These are phyloP conservation scores for Magnusiomyces sp. DNA, from an alignment of 1,139 yeast species.

Conservation along the genomic window DNA sequence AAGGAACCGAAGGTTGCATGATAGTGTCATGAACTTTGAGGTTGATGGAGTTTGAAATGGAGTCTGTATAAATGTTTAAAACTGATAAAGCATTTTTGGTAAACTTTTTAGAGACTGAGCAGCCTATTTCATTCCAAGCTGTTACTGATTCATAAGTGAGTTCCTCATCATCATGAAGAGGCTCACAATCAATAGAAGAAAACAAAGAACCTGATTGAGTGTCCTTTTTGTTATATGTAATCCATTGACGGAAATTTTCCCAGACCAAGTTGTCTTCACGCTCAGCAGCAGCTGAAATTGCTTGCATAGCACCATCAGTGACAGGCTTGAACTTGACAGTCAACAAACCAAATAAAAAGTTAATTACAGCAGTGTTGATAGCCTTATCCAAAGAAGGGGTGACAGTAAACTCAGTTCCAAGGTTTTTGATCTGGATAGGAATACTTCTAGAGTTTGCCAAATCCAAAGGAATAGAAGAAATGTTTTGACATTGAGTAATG, in stretches of 20 bases:
- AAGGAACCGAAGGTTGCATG: neutral
- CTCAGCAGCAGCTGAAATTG: slow-evolving; percentile 41
- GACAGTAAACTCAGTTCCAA: slow-evolving; percentile 45
- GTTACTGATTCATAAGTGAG: neutral
- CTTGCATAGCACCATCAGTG: slow-evolving; percentile 68
- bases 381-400: slow-evolving; percentile 27
- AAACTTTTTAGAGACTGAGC: neutral
- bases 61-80: neutral
- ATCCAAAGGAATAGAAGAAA: slow-evolving; percentile 67
- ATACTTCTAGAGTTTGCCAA: slow-evolving; percentile 70
- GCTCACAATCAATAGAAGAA: slow-evolving; percentile 8
- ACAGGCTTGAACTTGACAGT: slow-evolving; percentile 75
- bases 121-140: slow-evolving; percentile 2
- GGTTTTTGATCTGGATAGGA: slow-evolving; percentile 55
- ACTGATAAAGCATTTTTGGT: neutral
- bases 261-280: slow-evolving; percentile 47
- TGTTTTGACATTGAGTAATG: slow-evolving; percentile 39
- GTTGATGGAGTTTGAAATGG: neutral
- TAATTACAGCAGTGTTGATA: slow-evolving; percentile 40
- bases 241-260: slow-evolving; percentile 42
- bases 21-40: slow-evolving; percentile 1
- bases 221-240: slow-evolving; percentile 14
- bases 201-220: slow-evolving; percentile 8
- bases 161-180: slow-evolving; percentile 2
- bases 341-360: slow-evolving; percentile 63